phyloP scores from a whole-genome alignment of 1,139 yeast species.

The Saccharomyces uvarum region DNA sequence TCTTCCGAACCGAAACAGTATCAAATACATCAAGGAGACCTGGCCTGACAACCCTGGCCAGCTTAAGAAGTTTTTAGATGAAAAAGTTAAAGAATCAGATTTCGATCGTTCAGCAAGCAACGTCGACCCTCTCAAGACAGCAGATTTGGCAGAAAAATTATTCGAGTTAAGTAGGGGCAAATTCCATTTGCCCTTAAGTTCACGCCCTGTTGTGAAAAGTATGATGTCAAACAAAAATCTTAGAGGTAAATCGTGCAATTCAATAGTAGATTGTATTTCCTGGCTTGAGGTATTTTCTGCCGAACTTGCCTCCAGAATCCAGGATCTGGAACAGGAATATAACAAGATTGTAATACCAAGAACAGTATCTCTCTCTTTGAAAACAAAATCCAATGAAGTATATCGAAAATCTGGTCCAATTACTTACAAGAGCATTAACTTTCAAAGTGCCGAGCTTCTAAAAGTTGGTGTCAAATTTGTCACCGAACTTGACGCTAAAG shows the following conservation, averaged over 20 bases:
- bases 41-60: constrained; percentile 31
- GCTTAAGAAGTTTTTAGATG: constrained; percentile 27
- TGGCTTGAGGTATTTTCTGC: constrained; percentile 85
- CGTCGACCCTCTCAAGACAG: constrained; percentile 28
- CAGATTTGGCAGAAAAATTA: constrained; percentile 42
- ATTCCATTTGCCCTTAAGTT: constrained; percentile 44
- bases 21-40: constrained; percentile 42
- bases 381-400: constrained; percentile 30
- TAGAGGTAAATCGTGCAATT: constrained; percentile 46
- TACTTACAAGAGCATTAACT: constrained; percentile 10
- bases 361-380: constrained; percentile 40
- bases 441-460: constrained; percentile 31
- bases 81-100: constrained; percentile 21
- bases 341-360: constrained; percentile 42
- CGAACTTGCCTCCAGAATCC: constrained; percentile 62
- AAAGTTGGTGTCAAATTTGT: constrained; percentile 37
- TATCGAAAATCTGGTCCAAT: constrained; percentile 26
- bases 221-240: constrained; percentile 88
- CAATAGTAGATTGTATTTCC: constrained; percentile 51
- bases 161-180: constrained; percentile 61
- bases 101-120: constrained; percentile 15
- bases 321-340: constrained; percentile 69
- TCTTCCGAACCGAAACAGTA: constrained; percentile 38
- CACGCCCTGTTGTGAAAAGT: constrained; percentile 61
- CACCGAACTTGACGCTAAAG: constrained; percentile 36